Percentiles rank a stretch among this genome's conserved stretches.
These are phyloP conservation scores for Wallemia mellicola DNA, from an alignment of 1,284 basidiomycete species.

Conservation along the genomic window DNA sequence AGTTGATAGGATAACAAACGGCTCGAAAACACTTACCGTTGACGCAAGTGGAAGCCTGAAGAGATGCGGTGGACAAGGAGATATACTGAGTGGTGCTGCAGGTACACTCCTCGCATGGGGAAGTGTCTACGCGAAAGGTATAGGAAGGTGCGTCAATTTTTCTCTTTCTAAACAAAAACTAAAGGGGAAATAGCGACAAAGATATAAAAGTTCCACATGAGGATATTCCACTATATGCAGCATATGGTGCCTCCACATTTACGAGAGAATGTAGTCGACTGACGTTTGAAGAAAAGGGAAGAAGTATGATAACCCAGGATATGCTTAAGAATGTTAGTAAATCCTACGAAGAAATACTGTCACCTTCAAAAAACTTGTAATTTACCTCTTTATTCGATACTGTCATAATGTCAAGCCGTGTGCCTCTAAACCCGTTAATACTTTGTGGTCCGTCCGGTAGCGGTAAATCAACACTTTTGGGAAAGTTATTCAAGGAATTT, in stretches of 20 bases:
- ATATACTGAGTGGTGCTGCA: constrained; percentile 60
- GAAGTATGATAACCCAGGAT: constrained; percentile 68
- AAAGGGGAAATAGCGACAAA: no score
- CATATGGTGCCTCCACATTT: constrained; percentile 60
- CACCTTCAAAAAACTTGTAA: not conserved
- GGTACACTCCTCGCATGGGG: constrained; percentile 83
- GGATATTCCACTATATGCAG: constrained; percentile 48
- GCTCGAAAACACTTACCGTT: constrained; percentile 30
- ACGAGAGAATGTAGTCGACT: constrained; percentile 49
- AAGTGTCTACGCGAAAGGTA: constrained; percentile 56
- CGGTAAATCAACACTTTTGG: constrained; percentile 75
- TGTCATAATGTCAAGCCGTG: no score
- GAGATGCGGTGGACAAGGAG: constrained; percentile 82
- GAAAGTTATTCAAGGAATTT: constrained; percentile 47
- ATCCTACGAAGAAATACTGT: constrained; percentile 14
- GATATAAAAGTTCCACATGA: constrained; percentile 13
- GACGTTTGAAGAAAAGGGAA: constrained; percentile 42
- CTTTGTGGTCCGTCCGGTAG: constrained; percentile 65
- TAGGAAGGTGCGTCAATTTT: constrained; percentile 23
- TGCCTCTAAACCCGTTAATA: constrained; percentile 25
- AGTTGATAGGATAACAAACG: constrained; percentile 20
- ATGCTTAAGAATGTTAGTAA: constrained; percentile 22
- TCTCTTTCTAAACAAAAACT: no score
- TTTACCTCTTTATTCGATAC: no score
- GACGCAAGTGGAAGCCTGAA: constrained; percentile 53